Evolutionary conservation across 1,139 yeast species (phyloP).

Genomic region (Yamadazyma jaroonii): DNA sequence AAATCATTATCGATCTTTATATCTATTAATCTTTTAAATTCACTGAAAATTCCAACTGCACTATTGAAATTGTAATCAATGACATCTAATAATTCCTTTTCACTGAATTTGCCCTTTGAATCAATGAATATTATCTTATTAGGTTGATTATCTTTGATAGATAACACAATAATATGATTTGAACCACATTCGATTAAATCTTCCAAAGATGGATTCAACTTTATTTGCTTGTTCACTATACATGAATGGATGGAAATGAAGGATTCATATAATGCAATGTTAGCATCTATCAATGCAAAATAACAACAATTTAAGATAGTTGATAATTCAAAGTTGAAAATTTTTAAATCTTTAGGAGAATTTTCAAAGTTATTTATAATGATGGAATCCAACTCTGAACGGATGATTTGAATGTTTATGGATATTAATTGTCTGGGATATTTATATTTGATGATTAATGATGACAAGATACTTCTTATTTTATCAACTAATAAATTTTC

Average conservation of each 20-base stretch:
- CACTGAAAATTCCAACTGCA: constrained; percentile 43
- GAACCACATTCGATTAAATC: constrained; percentile 49
- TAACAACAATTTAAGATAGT: constrained; percentile 71
- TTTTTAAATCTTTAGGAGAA: constrained; percentile 25
- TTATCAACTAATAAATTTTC: constrained; percentile 77
- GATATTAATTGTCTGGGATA: constrained; percentile 87
- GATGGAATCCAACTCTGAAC: constrained; percentile 40
- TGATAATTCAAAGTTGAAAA: constrained; percentile 55
- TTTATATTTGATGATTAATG: constrained; percentile 59
- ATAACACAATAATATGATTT: constrained; percentile 66
- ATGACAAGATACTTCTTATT: constrained; percentile 58
- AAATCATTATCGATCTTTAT: constrained; percentile 52
- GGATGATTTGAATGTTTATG: constrained; percentile 70
- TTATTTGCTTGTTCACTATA: constrained; percentile 22
- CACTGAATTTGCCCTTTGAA: constrained; percentile 67
- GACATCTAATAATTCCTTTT: constrained; percentile 49
- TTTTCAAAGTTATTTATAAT: constrained; percentile 27
- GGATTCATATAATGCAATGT: constrained; percentile 63
- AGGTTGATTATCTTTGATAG: constrained; percentile 49
- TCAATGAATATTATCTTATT: constrained; percentile 63
- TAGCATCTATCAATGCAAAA: constrained; percentile 77
- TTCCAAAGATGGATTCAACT: constrained; percentile 42
- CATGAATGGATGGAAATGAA: constrained; percentile 49
- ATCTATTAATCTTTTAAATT: constrained; percentile 46
- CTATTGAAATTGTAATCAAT: constrained; percentile 46